These are phyloP conservation scores for Saccharomycopsis sp. DNA, from an alignment of 805 yeast species.

Conservation along the genomic window DNA sequence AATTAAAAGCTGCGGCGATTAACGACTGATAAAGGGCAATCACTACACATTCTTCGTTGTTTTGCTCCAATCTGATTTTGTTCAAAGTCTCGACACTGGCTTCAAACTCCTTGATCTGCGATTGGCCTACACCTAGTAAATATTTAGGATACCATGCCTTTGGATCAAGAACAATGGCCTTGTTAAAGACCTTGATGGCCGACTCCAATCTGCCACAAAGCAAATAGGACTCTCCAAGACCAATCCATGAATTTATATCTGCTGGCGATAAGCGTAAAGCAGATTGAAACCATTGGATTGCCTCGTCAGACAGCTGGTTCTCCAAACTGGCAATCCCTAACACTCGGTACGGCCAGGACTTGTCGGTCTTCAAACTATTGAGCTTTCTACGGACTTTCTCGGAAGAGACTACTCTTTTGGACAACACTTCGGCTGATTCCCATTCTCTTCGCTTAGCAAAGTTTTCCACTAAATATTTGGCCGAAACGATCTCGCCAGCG, in stretches of 20 bases:
- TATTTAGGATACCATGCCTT: constrained; percentile 53
- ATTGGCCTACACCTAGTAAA: constrained; percentile 58
- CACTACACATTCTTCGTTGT: constrained; percentile 45
- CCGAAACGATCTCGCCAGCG: constrained; percentile 67
- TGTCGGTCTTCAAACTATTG: constrained; percentile 29
- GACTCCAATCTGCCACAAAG: constrained; percentile 84
- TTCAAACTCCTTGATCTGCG: constrained; percentile 59
- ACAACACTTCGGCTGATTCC: constrained; percentile 74
- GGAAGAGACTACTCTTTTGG: constrained; percentile 56
- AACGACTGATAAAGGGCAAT: constrained; percentile 52
- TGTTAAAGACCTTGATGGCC: constrained; percentile 71
- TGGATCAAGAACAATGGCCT: constrained; percentile 50
- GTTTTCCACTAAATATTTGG: constrained; percentile 62
- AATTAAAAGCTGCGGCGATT: constrained; percentile 45
- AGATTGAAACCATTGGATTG: constrained; percentile 84
- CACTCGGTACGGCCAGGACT: constrained; percentile 84
- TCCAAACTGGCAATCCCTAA: constrained; percentile 76
- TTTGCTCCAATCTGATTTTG: constrained; percentile 35
- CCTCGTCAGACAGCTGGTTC: constrained; percentile 62
- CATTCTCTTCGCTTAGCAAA: constrained; percentile 68
- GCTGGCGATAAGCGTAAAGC: constrained; percentile 61
- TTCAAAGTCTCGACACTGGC: constrained; percentile 47
- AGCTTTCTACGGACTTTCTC: constrained; percentile 51
- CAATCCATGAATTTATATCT: constrained; percentile 84
- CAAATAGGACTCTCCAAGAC: constrained; percentile 92